These are phyloP conservation scores for Lentinula raphanica DNA, from an alignment of 768 basidiomycete species.

Conservation along the genomic window DNA sequence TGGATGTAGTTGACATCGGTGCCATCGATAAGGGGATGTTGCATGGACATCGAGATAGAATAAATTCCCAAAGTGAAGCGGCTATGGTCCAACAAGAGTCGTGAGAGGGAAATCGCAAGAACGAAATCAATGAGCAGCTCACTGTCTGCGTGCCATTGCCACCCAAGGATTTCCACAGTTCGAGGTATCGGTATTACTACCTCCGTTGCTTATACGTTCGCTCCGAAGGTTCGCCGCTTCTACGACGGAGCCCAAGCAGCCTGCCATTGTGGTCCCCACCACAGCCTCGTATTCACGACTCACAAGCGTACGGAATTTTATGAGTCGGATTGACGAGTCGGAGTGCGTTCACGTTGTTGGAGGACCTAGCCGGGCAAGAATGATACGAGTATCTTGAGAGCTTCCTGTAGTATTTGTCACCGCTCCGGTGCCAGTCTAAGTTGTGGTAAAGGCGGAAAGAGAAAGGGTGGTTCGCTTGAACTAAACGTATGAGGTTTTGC, in stretches of 20 bases:
- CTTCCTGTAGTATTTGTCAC: constrained; percentile 23
- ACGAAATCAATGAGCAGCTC: constrained; percentile 18
- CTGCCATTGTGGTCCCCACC: constrained; percentile 27
- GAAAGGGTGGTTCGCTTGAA: constrained; percentile 10
- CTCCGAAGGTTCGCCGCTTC: constrained; percentile 9
- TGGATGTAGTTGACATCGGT: constrained; percentile 79
- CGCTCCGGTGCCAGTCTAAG: constrained; percentile 35
- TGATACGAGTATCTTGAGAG: constrained; percentile 12
- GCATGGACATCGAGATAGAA: constrained; percentile 95
- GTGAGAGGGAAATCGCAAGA: constrained; percentile 12
- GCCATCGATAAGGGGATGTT: constrained; percentile 70
- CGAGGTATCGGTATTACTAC: constrained; percentile 1
- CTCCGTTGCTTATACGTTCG: neutral
- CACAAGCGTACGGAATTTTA: constrained; percentile 4
- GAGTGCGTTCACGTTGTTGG: constrained; percentile 74
- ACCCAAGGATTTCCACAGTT: constrained; percentile 6
- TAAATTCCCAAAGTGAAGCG: constrained; percentile 75
- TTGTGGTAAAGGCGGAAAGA: constrained; percentile 12
- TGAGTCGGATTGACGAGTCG: constrained; percentile 21
- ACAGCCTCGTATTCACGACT: neutral
- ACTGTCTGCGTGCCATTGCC: constrained; percentile 34
- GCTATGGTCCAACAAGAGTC: constrained; percentile 42
- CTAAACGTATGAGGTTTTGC: constrained; percentile 8
- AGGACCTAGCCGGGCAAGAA: constrained; percentile 50
- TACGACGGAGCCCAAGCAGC: constrained; percentile 46